Evolutionary conservation across 2,329 filamentous ascomycete species (phyloP).

Genomic region (Acephala macrosclerotiorum): DNA sequence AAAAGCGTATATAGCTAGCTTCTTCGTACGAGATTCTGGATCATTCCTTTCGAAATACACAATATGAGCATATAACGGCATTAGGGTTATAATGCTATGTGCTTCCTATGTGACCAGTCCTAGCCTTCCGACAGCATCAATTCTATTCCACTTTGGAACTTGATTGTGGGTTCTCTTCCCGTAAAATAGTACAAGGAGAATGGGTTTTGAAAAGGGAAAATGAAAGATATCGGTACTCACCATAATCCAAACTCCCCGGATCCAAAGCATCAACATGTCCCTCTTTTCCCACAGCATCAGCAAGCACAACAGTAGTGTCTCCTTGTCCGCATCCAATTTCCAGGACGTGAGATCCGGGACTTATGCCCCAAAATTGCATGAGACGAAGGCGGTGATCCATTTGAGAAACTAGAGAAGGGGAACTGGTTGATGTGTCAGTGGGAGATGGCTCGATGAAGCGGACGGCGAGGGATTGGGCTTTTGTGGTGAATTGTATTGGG

Average conservation of each 20-base stretch:
- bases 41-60: too few species aligned
- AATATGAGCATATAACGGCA: too few species aligned
- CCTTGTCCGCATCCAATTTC: constrained; percentile 69
- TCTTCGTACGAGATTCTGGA: too few species aligned
- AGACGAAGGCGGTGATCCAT: constrained; percentile 49
- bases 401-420: constrained; percentile 32
- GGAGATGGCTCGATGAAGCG: constrained; percentile 30
- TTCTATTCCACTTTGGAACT: background rate
- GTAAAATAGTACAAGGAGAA: too few species aligned
- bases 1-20: too few species aligned
- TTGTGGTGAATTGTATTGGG: background rate
- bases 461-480: constrained; percentile 19
- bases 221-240: constrained; percentile 34
- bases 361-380: constrained; percentile 47
- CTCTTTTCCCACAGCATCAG: constrained; percentile 51
- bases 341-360: constrained; percentile 53
- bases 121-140: too few species aligned
- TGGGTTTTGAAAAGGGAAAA: background rate
- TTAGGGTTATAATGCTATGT: too few species aligned
- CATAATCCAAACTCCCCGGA: constrained; percentile 58
- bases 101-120: too few species aligned
- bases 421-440: constrained; percentile 1
- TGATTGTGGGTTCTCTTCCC: too few species aligned
- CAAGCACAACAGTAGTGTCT: constrained; percentile 61
- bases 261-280: constrained; percentile 60